Conservation (phyloP, 352 stramenopile species). For the Globisporangium alternatum region DNA sequence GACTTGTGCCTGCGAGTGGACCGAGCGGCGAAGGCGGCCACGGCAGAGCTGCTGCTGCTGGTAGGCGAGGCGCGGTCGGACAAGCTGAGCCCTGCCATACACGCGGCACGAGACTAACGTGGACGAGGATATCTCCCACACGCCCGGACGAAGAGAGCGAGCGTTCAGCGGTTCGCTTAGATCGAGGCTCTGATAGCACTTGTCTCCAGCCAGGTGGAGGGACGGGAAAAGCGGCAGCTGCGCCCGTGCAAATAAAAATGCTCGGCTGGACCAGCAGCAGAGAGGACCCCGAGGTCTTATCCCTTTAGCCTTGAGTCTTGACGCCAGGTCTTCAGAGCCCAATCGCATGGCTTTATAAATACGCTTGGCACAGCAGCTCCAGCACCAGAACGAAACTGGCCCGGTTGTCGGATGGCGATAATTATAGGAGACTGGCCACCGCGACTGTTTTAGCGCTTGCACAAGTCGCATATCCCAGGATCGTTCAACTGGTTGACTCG, state of each 20-base stretch:
- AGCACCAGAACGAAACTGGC: no score
- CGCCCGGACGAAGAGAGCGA: no score
- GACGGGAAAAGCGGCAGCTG: background rate
- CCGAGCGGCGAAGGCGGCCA: background rate
- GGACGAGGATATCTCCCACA: background rate
- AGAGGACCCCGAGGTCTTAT: background rate
- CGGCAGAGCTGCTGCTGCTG: background rate
- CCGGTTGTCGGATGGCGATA: background rate
- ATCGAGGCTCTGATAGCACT: background rate
- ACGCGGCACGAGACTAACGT: background rate
- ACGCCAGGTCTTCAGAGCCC: background rate
- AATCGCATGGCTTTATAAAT: background rate
- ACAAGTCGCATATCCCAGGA: background rate
- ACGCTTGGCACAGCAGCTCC: background rate
- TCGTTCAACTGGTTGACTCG: background rate
- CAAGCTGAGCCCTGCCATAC: slow-evolving; percentile 6
- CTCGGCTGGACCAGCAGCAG: background rate
- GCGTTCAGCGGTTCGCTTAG: no score
- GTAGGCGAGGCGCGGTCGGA: background rate
- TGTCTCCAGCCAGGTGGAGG: background rate
- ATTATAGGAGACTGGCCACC: background rate
- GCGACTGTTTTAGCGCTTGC: background rate
- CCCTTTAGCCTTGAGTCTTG: background rate
- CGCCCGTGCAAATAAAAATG: background rate
- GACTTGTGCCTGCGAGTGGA: slow-evolving; percentile 2